Percentiles rank a stretch among this genome's conserved stretches.
Conservation (phyloP, 192 early-diverging fungal genomes). For the Linderina pennispora region DNA sequence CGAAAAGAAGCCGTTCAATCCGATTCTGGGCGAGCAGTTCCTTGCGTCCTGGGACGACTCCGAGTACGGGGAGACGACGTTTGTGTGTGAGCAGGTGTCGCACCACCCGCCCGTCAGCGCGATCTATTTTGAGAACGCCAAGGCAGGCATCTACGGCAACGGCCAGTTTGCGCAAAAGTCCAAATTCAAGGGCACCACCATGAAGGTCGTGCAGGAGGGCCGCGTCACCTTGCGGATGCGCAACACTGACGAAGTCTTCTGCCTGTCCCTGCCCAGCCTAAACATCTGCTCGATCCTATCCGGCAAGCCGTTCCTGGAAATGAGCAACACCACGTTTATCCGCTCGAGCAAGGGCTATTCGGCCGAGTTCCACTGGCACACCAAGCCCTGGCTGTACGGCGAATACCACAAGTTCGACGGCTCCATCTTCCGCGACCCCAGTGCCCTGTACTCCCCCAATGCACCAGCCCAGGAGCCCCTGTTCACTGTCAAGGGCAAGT, state of each 20-base stretch:
- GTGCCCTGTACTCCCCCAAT: conserved; percentile 10
- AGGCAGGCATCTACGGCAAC: conserved; percentile 52
- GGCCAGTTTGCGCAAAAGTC: conserved; percentile 60
- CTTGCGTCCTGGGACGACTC: conserved; percentile 54
- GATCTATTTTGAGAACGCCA: conserved; percentile 56
- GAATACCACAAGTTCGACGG: conserved; percentile 75
- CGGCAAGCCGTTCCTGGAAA: conserved; percentile 57
- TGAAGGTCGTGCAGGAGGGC: conserved; percentile 73
- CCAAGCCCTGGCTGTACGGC: conserved; percentile 73
- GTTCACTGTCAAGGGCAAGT: conserved; percentile 55
- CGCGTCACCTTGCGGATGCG: conserved; percentile 60
- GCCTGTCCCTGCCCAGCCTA: conserved; percentile 67
- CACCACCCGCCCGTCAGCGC: conserved; percentile 72
- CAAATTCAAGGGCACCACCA: conserved; percentile 67
- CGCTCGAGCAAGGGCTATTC: conserved; percentile 47
- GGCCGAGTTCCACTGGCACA: conserved; percentile 64
- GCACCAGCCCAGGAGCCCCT: conserved; percentile 20
- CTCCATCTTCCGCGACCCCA: conserved; percentile 36
- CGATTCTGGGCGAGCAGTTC: conserved; percentile 65
- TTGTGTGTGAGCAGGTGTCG: conserved; percentile 63
- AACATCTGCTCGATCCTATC: conserved; percentile 70
- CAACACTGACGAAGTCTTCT: conserved; percentile 58
- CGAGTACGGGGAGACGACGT: conserved; percentile 44
- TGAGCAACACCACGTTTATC: conserved; percentile 55
- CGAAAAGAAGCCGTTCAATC: conserved; percentile 75